These are phyloP conservation scores for Saccharomyces hybrid DNA, from an alignment of 1,139 yeast species.

Conservation along the genomic window DNA sequence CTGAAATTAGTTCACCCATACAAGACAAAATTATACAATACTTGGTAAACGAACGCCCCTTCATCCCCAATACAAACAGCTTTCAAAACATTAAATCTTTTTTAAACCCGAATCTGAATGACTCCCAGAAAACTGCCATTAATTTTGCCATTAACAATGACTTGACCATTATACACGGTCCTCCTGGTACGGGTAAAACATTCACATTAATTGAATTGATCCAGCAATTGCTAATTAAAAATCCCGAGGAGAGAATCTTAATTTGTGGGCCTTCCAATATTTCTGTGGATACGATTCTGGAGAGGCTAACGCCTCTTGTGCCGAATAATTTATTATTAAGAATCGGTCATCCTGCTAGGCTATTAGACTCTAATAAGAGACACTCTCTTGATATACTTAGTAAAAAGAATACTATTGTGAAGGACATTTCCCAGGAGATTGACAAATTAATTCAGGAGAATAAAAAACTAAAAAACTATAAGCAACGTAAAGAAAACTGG, in stretches of 20 bases:
- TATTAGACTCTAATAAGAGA: slow-evolving; percentile 51
- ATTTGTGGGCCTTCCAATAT: slow-evolving; percentile 96
- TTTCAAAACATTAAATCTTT: slow-evolving; percentile 24
- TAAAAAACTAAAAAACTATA: slow-evolving; percentile 57
- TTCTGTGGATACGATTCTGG: slow-evolving; percentile 89
- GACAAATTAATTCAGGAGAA: slow-evolving; percentile 49
- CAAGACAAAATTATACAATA: slow-evolving; percentile 31
- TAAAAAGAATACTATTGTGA: slow-evolving; percentile 47
- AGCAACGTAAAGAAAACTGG: slow-evolving; percentile 62
- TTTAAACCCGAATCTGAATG: slow-evolving; percentile 50
- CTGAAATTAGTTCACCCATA: slow-evolving; percentile 36
- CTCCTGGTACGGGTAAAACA: slow-evolving; percentile 81
- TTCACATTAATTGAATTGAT: slow-evolving; percentile 81
- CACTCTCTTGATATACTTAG: slow-evolving; percentile 76
- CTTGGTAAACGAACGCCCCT: slow-evolving; percentile 17
- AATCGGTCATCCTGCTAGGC: slow-evolving; percentile 90
- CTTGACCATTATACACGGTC: slow-evolving; percentile 61
- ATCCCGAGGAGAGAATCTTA: slow-evolving; percentile 52
- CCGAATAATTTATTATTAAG: slow-evolving; percentile 57
- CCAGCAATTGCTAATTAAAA: slow-evolving; percentile 56
- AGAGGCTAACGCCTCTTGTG: slow-evolving; percentile 51
- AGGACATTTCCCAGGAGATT: slow-evolving; percentile 68
- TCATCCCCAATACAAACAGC: slow-evolving; percentile 9
- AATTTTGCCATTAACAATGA: slow-evolving; percentile 43
- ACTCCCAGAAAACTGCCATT: slow-evolving; percentile 66